phyloP scores from a whole-genome alignment of 306 rosid genomes.

The Casuarina glauca region DNA sequence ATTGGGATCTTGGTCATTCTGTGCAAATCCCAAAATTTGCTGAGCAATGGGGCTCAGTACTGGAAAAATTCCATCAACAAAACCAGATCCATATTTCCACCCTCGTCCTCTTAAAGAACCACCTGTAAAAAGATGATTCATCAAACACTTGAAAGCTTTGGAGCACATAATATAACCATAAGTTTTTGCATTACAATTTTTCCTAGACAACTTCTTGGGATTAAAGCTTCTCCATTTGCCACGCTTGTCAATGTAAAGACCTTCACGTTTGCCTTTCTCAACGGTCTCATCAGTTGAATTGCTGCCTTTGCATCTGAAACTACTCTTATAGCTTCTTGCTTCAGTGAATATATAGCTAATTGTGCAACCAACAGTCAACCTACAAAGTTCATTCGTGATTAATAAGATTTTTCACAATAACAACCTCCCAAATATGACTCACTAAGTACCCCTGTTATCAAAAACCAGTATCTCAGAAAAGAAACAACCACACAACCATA shows the following conservation, averaged over 20 bases:
- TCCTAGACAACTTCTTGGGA: constrained; percentile 78
- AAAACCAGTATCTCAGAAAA: not conserved
- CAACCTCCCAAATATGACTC: not conserved
- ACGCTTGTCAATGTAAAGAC: constrained; percentile 61
- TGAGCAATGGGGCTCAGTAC: constrained; percentile 73
- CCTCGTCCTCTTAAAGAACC: constrained; percentile 94
- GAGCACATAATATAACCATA: not conserved
- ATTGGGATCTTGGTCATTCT: constrained; percentile 47
- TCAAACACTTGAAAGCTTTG: constrained; percentile 14
- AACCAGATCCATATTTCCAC: constrained; percentile 96
- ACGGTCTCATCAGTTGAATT: constrained; percentile 47
- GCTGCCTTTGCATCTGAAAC: constrained; percentile 42
- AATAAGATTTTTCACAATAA: not conserved
- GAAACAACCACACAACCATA: not conserved
- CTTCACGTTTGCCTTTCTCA: constrained; percentile 67
- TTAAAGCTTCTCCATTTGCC: constrained; percentile 81
- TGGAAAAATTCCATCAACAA: constrained; percentile 90
- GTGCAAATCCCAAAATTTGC: constrained; percentile 61
- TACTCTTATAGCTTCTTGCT: constrained; percentile 24
- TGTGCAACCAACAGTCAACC: constrained; percentile 36
- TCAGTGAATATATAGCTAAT: constrained; percentile 23
- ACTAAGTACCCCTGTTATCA: not conserved
- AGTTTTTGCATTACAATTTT: constrained; percentile 48
- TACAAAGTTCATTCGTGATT: constrained; percentile 2
- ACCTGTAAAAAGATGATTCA: constrained; percentile 46